These are phyloP conservation scores for Monosporascus sp. DNA, from an alignment of 2,329 filamentous ascomycete species.

Conservation along the genomic window DNA sequence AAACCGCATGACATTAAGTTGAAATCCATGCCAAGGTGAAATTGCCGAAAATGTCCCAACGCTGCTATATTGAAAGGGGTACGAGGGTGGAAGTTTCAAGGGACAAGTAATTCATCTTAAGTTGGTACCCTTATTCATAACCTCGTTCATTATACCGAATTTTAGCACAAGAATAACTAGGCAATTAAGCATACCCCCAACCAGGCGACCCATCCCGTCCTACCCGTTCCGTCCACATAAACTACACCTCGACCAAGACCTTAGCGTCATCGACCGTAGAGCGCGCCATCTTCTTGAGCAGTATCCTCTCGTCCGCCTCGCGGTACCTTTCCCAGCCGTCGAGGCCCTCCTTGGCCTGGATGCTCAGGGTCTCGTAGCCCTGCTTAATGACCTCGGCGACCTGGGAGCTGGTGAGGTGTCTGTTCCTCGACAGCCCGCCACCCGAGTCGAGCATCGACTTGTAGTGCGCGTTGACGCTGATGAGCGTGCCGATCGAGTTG, in stretches of 20 bases:
- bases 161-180: too few relatives aligned
- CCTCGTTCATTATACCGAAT: too few relatives aligned
- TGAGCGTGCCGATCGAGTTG: conserved; percentile 76
- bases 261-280: conserved; percentile 62
- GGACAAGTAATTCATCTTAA: too few relatives aligned
- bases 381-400: conserved; percentile 91
- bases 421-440: conserved; percentile 38
- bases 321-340: conserved; percentile 82
- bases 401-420: conserved; percentile 73
- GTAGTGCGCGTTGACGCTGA: conserved; percentile 81
- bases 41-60: too few relatives aligned
- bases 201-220: too few relatives aligned
- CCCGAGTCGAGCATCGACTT: conserved; percentile 63
- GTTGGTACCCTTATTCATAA: too few relatives aligned
- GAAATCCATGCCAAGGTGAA: too few relatives aligned
- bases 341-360: conserved; percentile 80
- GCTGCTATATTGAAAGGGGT: too few relatives aligned
- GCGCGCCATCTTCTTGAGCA: conserved; percentile 83
- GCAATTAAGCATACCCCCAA: too few relatives aligned
- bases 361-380: conserved; percentile 90
- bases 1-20: too few relatives aligned
- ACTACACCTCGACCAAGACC: conserved; percentile 40
- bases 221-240: too few relatives aligned
- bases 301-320: conserved; percentile 76
- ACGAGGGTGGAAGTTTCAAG: too few relatives aligned